phyloP scores from a whole-genome alignment of 2,329 filamentous ascomycete species.

The Fusarium fujikuroi region DNA sequence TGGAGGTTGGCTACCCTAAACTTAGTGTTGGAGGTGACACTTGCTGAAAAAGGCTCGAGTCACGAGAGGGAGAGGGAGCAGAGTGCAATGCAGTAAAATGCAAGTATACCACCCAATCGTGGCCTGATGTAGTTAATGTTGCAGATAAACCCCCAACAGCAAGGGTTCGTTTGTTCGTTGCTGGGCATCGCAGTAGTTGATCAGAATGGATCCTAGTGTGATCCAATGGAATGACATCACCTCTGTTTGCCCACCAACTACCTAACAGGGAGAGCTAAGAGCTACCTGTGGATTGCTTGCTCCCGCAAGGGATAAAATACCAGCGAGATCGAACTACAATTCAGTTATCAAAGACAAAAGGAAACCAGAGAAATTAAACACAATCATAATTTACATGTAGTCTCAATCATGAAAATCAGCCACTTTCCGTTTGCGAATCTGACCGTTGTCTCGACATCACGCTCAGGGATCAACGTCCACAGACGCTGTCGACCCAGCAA shows the following conservation, averaged over 20 bases:
- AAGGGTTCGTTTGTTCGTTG: conserved; percentile 10
- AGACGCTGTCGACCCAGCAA: conserved; percentile 49
- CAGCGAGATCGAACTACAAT: conserved; percentile 8
- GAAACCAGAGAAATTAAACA: neutral
- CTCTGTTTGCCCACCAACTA: neutral
- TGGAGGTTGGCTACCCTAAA: conserved; percentile 29
- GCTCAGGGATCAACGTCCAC: conserved; percentile 19
- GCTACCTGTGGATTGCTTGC: conserved; percentile 7
- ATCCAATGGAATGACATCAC: conserved; percentile 39
- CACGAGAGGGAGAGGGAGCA: neutral
- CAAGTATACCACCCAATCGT: neutral
- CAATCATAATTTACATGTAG: neutral
- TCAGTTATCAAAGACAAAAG: conserved; percentile 7
- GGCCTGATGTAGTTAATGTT: conserved; percentile 1
- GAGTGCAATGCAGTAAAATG: neutral
- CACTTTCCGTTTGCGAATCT: conserved; percentile 24
- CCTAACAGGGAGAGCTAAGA: neutral
- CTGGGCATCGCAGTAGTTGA: conserved; percentile 19
- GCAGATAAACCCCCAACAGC: conserved; percentile 2
- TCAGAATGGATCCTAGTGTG: neutral
- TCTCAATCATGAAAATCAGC: neutral
- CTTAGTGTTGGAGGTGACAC: neutral
- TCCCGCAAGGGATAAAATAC: conserved; percentile 14
- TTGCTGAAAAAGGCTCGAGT: neutral
- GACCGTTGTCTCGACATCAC: conserved; percentile 29